Conservation (phyloP, 2,329 filamentous ascomycete genomes). For the Ceratocystis ficicola region DNA sequence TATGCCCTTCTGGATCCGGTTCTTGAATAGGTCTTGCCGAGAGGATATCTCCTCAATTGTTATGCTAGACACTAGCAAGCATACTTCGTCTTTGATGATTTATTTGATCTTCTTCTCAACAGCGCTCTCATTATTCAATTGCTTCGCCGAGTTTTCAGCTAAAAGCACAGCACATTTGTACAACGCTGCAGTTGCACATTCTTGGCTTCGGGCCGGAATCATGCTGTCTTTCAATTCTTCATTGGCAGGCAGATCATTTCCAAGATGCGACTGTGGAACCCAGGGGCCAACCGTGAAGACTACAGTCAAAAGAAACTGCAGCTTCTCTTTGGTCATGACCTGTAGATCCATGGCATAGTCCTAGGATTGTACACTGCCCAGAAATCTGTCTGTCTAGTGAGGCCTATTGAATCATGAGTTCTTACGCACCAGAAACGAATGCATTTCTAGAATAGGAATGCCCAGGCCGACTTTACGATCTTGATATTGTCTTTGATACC, state of each 20-base stretch:
- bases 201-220: slow-evolving; percentile 21
- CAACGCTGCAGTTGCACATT: slow-evolving; percentile 39
- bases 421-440: slow-evolving; percentile 35
- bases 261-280: slow-evolving; percentile 47
- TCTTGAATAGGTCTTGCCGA: slow-evolving; percentile 60
- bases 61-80: slow-evolving; percentile 73
- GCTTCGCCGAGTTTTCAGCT: slow-evolving; percentile 50
- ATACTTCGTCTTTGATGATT: slow-evolving; percentile 79
- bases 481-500: slow-evolving; percentile 55
- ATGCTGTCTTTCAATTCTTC: background rate
- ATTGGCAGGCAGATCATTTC: slow-evolving; percentile 25
- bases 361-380: slow-evolving; percentile 53
- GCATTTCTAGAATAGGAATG: slow-evolving; percentile 58
- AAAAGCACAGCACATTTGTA: slow-evolving; percentile 50
- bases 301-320: slow-evolving; percentile 69
- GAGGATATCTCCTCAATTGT: slow-evolving; percentile 89
- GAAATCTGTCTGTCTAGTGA: background rate
- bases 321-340: slow-evolving; percentile 81
- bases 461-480: slow-evolving; percentile 66
- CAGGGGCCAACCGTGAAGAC: slow-evolving; percentile 79
- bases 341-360: slow-evolving; percentile 74
- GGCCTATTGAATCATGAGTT: background rate
- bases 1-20: slow-evolving; percentile 61
- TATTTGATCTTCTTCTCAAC: slow-evolving; percentile 79
- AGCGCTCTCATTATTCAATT: slow-evolving; percentile 41